Evolutionary conservation across 495 filamentous ascomycete genomes (phyloP).

Genomic region (Aspergillus funiculosus): DNA sequence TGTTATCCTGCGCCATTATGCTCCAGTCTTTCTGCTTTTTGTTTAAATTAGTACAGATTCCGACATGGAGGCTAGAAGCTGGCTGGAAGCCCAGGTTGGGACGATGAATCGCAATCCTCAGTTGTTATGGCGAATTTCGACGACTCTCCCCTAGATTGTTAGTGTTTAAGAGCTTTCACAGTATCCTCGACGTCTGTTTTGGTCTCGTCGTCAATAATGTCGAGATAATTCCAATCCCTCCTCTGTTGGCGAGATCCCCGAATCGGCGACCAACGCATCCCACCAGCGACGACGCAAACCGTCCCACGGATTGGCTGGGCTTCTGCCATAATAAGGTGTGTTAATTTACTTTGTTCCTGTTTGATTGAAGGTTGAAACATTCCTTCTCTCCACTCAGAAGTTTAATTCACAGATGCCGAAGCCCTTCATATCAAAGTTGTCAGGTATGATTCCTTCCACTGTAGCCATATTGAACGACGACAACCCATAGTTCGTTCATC

Average conservation of each 20-base stretch:
- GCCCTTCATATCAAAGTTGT: no score
- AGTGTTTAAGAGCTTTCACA: not conserved
- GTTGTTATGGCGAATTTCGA: no score
- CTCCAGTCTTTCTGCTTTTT: not conserved
- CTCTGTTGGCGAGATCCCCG: constrained; percentile 20
- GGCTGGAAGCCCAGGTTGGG: no score
- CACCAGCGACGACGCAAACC: not conserved
- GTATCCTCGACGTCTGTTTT: not conserved
- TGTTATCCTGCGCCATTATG: constrained; percentile 10
- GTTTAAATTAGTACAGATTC: not conserved
- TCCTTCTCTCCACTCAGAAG: no score
- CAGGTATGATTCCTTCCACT: no score
- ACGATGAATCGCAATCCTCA: no score
- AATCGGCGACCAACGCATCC: constrained; percentile 17
- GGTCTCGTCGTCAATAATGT: not conserved
- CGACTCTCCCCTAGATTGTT: no score
- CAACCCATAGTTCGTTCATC: no score
- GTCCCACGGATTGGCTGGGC: not conserved
- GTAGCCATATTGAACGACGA: no score
- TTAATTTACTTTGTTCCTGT: not conserved
- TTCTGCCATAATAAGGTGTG: not conserved
- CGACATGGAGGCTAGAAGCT: not conserved
- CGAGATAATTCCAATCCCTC: not conserved
- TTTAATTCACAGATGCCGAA: no score
- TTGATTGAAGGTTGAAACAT: no score